Percentiles rank a stretch among this genome's conserved stretches.
phyloP scores from a whole-genome alignment of 768 basidiomycete species.

The Trametes villosa region DNA sequence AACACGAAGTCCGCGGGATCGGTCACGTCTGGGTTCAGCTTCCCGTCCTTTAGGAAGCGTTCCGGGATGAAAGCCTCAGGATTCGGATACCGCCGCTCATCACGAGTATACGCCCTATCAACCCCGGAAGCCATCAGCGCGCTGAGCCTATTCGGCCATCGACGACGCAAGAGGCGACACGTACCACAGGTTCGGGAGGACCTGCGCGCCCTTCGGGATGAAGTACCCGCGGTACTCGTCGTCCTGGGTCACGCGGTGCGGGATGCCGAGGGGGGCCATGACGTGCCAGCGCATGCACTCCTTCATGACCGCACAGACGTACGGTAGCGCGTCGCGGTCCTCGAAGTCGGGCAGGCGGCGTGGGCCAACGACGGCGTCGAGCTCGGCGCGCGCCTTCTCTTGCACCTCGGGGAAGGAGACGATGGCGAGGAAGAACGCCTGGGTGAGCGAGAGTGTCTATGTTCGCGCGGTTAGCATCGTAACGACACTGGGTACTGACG shows the following conservation, averaged over 20 bases:
- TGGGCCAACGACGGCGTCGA: slow-evolving; percentile 33
- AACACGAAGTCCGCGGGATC: slow-evolving; percentile 20
- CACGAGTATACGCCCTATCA: slow-evolving; percentile 35
- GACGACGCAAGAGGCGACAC: neutral
- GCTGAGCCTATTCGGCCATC: neutral
- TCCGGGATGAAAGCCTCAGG: slow-evolving; percentile 41
- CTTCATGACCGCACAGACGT: slow-evolving; percentile 28
- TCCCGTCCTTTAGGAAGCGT: slow-evolving; percentile 33
- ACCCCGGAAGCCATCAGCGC: neutral
- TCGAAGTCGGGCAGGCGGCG: slow-evolving; percentile 27
- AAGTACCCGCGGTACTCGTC: slow-evolving; percentile 30
- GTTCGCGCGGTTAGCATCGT: neutral
- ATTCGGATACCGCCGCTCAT: slow-evolving; percentile 32
- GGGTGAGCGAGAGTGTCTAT: neutral
- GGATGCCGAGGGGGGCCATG: slow-evolving; percentile 35
- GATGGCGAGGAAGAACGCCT: slow-evolving; percentile 41
- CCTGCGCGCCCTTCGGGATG: slow-evolving; percentile 32
- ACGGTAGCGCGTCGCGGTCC: slow-evolving; percentile 30
- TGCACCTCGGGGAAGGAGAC: slow-evolving; percentile 37
- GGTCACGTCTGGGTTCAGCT: neutral
- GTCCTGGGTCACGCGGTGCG: slow-evolving; percentile 27
- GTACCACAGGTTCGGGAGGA: slow-evolving; percentile 35
- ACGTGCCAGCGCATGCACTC: slow-evolving; percentile 41
- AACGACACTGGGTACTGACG: neutral
- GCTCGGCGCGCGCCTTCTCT: slow-evolving; percentile 31